Evolutionary conservation across 305 asterid species (phyloP).

Genomic region (Solanum hybrid): DNA sequence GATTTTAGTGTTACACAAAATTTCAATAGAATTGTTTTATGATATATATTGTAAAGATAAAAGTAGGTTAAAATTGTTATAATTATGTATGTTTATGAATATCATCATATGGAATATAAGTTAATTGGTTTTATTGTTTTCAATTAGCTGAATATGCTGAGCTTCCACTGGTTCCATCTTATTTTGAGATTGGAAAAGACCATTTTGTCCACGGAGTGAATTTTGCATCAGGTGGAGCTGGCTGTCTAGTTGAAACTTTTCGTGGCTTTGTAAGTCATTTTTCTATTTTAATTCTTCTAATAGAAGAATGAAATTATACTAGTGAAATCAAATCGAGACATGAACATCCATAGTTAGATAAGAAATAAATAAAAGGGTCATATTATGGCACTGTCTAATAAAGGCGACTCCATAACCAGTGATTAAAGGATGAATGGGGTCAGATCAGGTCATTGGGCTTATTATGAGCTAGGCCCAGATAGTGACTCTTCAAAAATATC

Average conservation of each 20-base stretch:
- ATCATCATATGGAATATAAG: not conserved
- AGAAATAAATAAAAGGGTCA: not conserved
- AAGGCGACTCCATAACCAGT: no score
- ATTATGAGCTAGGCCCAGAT: not conserved
- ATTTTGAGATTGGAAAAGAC: not conserved
- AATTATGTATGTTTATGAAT: not conserved
- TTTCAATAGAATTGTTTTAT: not conserved
- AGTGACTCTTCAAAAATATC: not conserved
- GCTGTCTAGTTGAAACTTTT: not conserved
- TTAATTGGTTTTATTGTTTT: not conserved
- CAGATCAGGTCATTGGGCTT: not conserved
- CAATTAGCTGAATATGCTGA: not conserved
- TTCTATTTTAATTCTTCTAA: not conserved
- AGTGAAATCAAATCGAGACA: not conserved
- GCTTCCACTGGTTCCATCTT: not conserved
- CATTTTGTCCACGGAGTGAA: not conserved
- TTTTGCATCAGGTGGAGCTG: conserved; percentile 6
- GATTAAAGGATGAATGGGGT: not conserved
- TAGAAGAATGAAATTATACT: not conserved
- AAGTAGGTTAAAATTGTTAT: not conserved
- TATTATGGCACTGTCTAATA: no score
- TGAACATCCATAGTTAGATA: not conserved
- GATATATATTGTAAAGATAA: not conserved
- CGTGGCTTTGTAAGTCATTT: conserved; percentile 2
- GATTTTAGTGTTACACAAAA: not conserved